Evolutionary conservation across 495 filamentous ascomycete genomes (phyloP), one percentile per base, ranked within the genome.

Genomic region (Umbilicaria muhlenbergii): DNA sequence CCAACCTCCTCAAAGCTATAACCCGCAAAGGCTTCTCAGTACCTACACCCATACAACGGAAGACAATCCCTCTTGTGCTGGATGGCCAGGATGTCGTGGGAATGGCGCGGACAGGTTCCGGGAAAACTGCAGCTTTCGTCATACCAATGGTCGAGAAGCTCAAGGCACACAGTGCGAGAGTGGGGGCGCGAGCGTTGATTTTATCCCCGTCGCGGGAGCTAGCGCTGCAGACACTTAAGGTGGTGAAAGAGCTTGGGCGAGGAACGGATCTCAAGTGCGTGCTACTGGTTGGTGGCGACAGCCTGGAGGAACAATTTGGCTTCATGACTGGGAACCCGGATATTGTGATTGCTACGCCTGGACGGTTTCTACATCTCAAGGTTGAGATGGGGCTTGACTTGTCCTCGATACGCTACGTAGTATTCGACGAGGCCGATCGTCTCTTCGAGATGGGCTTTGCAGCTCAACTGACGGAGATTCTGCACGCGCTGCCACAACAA

Each of bases 401-500:
- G 28, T 82, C 78, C 3, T 89, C 82, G 11, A 77, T 95, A 41
- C 67, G 73, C 37, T 98, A 95, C 54, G 83, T 92, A 19, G 91
- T 96, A 28, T 96, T 98, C 38, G 91, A 98, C 58, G 91, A 98
- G 57, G 91, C 91, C 12, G 91, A 98, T 68, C 71, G 91, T 38
- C 67, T 98, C 2, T 98, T 96, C 61, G 91, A 98, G 61, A 93
- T 95, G 86, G 91, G 91, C 47, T 98, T 98, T 58, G 85, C 85
- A 14, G 76, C 81, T 6, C 92, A 98, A 56, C 68, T 98, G 38
- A 81, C 80, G 2, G 92, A 98, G 60, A 95, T 98, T 69, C 62
- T 96, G 36, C 78, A 94, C 58, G 80, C 86, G 2, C 67, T 98
- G 32, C 91, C 91, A 6, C 58, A 76, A 6, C 78, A 77, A 33